phyloP scores from a whole-genome alignment of 108 stramenopile genomes.

The Mediolabrus comicus region DNA sequence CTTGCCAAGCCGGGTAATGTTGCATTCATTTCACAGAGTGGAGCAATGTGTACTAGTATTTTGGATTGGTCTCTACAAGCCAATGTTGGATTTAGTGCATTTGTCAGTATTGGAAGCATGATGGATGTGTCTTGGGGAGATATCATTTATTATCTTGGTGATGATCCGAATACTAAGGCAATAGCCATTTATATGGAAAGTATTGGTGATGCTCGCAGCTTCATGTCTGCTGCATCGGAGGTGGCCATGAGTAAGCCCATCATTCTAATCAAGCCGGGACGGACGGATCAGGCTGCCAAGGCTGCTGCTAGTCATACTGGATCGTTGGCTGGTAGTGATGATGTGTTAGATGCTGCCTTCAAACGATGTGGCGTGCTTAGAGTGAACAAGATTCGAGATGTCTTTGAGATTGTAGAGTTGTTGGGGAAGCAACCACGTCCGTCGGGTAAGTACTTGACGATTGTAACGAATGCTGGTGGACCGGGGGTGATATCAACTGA shows the following conservation, averaged over 20 bases:
- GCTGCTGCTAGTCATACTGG: conserved; percentile 40
- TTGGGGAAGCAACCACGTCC: conserved; percentile 40
- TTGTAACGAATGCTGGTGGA: conserved; percentile 47
- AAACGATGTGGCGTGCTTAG: conserved; percentile 36
- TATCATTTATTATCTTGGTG: conserved; percentile 33
- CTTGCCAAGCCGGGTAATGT: conserved; percentile 33
- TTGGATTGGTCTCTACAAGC: conserved; percentile 34
- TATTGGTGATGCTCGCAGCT: conserved; percentile 37
- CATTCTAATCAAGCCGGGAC: conserved; percentile 39
- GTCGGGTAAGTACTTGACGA: conserved; percentile 31
- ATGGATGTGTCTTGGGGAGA: conserved; percentile 42
- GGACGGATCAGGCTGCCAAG: conserved; percentile 24
- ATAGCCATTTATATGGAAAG: conserved; percentile 48
- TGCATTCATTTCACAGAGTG: conserved; percentile 26
- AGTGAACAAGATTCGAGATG: conserved; percentile 39
- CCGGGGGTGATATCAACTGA: conserved; percentile 38
- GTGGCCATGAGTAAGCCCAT: conserved; percentile 44
- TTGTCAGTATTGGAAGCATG: conserved; percentile 32
- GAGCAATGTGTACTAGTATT: conserved; percentile 41
- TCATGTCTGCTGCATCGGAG: conserved; percentile 41
- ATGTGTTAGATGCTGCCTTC: conserved; percentile 42
- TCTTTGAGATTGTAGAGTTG: conserved; percentile 42
- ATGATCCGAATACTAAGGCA: conserved; percentile 40
- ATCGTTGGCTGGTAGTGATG: conserved; percentile 31
- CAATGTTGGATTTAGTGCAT: conserved; percentile 36